Evolutionary conservation across 495 filamentous ascomycete species (phyloP).

Genomic region (Podospora tetraspora): DNA sequence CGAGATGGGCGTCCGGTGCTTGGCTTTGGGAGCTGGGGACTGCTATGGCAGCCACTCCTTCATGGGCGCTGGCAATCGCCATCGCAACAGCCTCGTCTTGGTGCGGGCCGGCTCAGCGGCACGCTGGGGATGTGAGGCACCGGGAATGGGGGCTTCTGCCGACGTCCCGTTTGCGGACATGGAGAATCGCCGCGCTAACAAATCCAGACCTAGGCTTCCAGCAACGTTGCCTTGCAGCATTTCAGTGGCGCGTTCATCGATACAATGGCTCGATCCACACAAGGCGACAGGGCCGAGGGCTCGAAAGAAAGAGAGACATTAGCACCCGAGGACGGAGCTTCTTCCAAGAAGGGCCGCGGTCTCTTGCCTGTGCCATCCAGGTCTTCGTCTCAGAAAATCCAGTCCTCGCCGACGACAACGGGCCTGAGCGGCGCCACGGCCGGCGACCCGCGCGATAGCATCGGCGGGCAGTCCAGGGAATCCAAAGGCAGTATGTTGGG

Average conservation of each 20-base stretch:
- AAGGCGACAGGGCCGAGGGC: conserved; percentile 35
- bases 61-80: background rate
- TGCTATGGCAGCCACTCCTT: background rate
- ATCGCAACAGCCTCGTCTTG: background rate
- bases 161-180: background rate
- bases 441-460: conserved; percentile 56
- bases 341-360: conserved; percentile 53
- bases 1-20: background rate
- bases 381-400: conserved; percentile 62
- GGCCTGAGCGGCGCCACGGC: conserved; percentile 61
- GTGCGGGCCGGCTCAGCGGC: background rate
- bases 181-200: background rate
- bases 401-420: conserved; percentile 55
- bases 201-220: background rate
- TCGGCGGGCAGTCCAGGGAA: conserved; percentile 53
- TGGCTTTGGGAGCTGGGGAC: background rate
- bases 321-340: conserved; percentile 37
- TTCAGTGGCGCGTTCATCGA: conserved; percentile 8
- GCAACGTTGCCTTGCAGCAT: background rate
- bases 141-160: background rate
- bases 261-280: conserved; percentile 35
- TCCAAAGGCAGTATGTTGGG: conserved; percentile 67
- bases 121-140: background rate
- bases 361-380: conserved; percentile 60
- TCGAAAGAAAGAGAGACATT: conserved; percentile 45